Evolutionary conservation across 768 basidiomycete genomes (phyloP).

Genomic region (Trametes meyenii): DNA sequence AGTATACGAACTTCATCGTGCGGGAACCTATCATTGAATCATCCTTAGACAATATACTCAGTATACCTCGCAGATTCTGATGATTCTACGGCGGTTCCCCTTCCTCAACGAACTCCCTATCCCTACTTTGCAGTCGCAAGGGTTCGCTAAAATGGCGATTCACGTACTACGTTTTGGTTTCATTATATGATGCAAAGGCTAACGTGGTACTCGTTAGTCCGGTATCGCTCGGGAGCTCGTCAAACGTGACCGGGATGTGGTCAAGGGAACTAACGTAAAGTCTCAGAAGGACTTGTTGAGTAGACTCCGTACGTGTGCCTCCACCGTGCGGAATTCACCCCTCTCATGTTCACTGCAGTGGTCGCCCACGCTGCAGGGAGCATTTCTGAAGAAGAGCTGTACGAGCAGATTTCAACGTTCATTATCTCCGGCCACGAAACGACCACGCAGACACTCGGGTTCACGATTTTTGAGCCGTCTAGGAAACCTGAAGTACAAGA

Average conservation of each 20-base stretch:
- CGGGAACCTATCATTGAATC: not conserved
- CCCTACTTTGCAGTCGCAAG: conserved; percentile 25
- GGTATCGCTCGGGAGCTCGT: conserved; percentile 11
- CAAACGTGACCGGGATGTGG: not conserved
- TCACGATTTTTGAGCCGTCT: conserved; percentile 40
- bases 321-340: not conserved
- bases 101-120: conserved; percentile 31
- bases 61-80: conserved; percentile 22
- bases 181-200: not conserved
- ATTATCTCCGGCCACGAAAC: conserved; percentile 45
- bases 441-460: conserved; percentile 37
- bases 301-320: conserved; percentile 17
- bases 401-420: conserved; percentile 35
- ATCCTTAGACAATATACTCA: too few relatives aligned
- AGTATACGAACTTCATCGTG: conserved; percentile 7
- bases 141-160: conserved; percentile 15
- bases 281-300: conserved; percentile 5
- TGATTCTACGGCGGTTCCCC: conserved; percentile 33
- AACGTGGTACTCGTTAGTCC: not conserved
- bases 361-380: not conserved
- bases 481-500: conserved; percentile 38
- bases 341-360: not conserved
- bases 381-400: conserved; percentile 2
- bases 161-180: conserved; percentile 2
- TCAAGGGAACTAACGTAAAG: conserved; percentile 3